Conservation (phyloP, 2,329 filamentous ascomycete species). For the Coniochaeta hoffmannii region DNA sequence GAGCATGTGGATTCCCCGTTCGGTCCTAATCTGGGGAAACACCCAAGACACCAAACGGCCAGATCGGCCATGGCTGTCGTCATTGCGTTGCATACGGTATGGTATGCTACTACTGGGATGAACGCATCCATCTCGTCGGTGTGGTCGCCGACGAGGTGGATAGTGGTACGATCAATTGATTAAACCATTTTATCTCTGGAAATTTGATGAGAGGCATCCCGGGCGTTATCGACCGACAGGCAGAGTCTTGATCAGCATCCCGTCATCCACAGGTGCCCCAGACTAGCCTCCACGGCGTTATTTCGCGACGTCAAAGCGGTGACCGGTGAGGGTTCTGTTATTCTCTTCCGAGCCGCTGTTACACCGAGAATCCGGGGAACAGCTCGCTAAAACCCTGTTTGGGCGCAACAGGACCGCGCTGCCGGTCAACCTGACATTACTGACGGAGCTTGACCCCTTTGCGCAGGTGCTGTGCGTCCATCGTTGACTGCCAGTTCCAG, state of each 20-base stretch:
- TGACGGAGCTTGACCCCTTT: not conserved
- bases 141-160: not conserved
- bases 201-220: too few relatives aligned
- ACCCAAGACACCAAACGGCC: not conserved
- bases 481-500: too few relatives aligned
- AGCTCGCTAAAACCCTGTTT: too few relatives aligned
- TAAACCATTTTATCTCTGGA: not conserved
- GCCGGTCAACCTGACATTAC: not conserved
- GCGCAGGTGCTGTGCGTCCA: not conserved
- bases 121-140: not conserved
- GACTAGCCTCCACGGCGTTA: not conserved
- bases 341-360: not conserved
- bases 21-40: not conserved
- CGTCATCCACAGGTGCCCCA: not conserved
- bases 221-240: too few relatives aligned
- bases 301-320: not conserved
- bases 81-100: not conserved
- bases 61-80: not conserved
- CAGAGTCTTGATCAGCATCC: not conserved
- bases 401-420: not conserved
- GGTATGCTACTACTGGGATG: not conserved
- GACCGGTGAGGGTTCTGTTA: not conserved
- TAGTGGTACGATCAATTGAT: not conserved
- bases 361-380: not conserved
- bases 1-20: not conserved